Conservation (phyloP, 1,284 basidiomycete species). For the Apiotrichum gamsii region DNA sequence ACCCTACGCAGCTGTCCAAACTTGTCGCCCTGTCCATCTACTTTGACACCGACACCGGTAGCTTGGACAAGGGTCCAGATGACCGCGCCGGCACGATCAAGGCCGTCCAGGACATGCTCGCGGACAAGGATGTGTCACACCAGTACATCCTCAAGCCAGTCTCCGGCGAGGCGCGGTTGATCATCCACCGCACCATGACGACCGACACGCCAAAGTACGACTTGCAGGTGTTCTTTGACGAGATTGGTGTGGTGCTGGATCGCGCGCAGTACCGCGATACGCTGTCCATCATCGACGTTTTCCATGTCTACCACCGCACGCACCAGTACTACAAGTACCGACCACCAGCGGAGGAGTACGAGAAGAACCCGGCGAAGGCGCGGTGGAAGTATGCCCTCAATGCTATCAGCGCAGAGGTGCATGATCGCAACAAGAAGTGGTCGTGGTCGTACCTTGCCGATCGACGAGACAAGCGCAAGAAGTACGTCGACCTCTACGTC, state of each 20-base stretch:
- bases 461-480: conserved; percentile 73
- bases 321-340: conserved; percentile 81
- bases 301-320: conserved; percentile 90
- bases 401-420: conserved; percentile 80
- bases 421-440: conserved; percentile 79
- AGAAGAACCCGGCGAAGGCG: conserved; percentile 62
- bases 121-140: conserved; percentile 56
- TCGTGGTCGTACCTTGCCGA: conserved; percentile 88
- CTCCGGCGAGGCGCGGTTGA: conserved; percentile 83
- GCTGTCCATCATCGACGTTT: conserved; percentile 92
- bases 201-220: conserved; percentile 77
- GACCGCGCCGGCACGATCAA: conserved; percentile 61
- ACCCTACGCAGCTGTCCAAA: conserved; percentile 62
- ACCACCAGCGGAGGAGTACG: conserved; percentile 59
- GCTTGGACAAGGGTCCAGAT: conserved; percentile 60
- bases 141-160: conserved; percentile 97
- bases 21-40: conserved; percentile 86
- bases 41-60: conserved; percentile 88
- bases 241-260: conserved; percentile 89
- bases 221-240: conserved; percentile 82
- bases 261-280: conserved; percentile 92
- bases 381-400: conserved; percentile 73
- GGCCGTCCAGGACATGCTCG: conserved; percentile 73
- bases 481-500: conserved; percentile 75
- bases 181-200: conserved; percentile 74